phyloP scores from a whole-genome alignment of 768 basidiomycete genomes.

The Termitomyces sp. region DNA sequence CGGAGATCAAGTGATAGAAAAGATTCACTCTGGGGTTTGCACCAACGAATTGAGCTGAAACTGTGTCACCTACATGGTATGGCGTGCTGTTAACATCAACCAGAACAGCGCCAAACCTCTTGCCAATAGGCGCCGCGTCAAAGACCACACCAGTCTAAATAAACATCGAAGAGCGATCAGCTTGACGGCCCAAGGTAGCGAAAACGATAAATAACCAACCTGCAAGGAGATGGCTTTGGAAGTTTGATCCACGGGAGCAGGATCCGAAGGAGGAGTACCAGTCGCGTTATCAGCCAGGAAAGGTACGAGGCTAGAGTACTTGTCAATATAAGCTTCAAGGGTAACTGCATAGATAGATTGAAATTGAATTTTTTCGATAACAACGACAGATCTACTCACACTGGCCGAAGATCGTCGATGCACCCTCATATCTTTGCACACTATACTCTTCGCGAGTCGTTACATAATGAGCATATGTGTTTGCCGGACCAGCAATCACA shows the following conservation, averaged over 20 bases:
- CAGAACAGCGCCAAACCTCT: constrained; percentile 58
- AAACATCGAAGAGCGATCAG: background rate
- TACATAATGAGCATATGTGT: constrained; percentile 74
- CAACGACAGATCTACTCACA: constrained; percentile 36
- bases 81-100: constrained; percentile 44
- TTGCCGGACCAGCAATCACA: constrained; percentile 77
- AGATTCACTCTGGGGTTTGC: constrained; percentile 68
- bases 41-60: constrained; percentile 61
- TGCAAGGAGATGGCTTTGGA: constrained; percentile 64
- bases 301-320: constrained; percentile 61
- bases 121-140: constrained; percentile 50
- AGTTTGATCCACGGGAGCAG: constrained; percentile 59
- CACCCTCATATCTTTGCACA: constrained; percentile 77
- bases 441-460: constrained; percentile 69
- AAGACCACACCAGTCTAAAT: constrained; percentile 55
- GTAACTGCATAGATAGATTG: constrained; percentile 38
- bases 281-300: constrained; percentile 48
- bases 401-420: constrained; percentile 72
- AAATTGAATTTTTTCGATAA: background rate
- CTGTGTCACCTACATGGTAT: constrained; percentile 55
- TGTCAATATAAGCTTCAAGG: constrained; percentile 77
- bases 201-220: constrained; percentile 24
- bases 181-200: background rate
- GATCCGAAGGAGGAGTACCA: constrained; percentile 52
- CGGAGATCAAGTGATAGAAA: background rate